phyloP scores from a whole-genome alignment of 495 filamentous ascomycete genomes.

The Aspergillus avenaceus region DNA sequence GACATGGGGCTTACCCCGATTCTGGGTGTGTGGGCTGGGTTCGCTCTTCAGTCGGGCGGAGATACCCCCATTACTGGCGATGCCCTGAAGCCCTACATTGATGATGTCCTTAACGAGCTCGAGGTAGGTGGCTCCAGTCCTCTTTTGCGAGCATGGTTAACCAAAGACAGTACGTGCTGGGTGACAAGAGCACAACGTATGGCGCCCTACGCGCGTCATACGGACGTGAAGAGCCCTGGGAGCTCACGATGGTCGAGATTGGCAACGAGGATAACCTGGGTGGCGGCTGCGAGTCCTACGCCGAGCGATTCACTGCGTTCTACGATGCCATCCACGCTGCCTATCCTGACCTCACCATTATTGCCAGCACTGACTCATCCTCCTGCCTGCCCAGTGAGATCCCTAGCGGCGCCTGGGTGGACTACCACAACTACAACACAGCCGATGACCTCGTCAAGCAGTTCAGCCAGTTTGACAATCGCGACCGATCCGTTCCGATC shows the following conservation, averaged over 20 bases:
- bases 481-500: slow-evolving; percentile 26
- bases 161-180: slow-evolving; percentile 45
- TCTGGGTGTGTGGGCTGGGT: slow-evolving; percentile 52
- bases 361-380: slow-evolving; percentile 42
- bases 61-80: slow-evolving; percentile 19
- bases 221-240: slow-evolving; percentile 56
- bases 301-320: slow-evolving; percentile 55
- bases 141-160: not conserved
- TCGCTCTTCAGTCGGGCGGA: slow-evolving; percentile 46
- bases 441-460: slow-evolving; percentile 38
- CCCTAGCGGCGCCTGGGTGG: slow-evolving; percentile 30
- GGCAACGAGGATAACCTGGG: slow-evolving; percentile 60
- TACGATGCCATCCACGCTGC: slow-evolving; percentile 50
- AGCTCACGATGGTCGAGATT: slow-evolving; percentile 57
- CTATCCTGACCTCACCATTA: slow-evolving; percentile 60
- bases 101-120: slow-evolving; percentile 57
- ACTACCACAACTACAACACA: slow-evolving; percentile 42
- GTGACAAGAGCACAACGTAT: slow-evolving; percentile 49
- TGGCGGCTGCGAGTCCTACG: slow-evolving; percentile 51
- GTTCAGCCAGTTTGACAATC: slow-evolving; percentile 50
- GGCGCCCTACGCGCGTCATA: slow-evolving; percentile 53
- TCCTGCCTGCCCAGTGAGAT: slow-evolving; percentile 25
- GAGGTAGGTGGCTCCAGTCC: slow-evolving; percentile 26
- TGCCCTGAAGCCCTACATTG: slow-evolving; percentile 31
- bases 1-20: slow-evolving; percentile 53